Evolutionary conservation across 148 eudicot genomes (phyloP).

Genomic region (Chenopodium formosanum): DNA sequence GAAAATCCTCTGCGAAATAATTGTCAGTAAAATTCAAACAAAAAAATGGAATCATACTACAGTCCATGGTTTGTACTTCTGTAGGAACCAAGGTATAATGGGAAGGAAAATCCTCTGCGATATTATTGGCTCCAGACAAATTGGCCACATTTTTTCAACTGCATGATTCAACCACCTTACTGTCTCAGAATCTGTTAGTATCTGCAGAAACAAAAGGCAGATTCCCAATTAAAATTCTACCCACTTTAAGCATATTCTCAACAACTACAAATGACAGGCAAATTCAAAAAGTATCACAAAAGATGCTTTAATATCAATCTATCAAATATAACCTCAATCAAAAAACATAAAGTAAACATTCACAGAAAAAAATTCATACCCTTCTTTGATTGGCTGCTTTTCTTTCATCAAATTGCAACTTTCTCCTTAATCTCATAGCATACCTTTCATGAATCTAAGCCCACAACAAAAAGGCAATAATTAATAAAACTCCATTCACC

Average conservation of each 20-base stretch:
- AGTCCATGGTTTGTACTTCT: slow-evolving; percentile 97
- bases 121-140: slow-evolving; percentile 83
- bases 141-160: slow-evolving; percentile 80
- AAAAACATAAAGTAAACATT: not conserved
- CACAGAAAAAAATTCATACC: slow-evolving; percentile 36
- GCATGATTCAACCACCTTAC: slow-evolving; percentile 93
- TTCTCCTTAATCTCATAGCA: slow-evolving; percentile 59
- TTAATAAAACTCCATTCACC: not conserved
- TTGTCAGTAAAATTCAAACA: slow-evolving; percentile 16
- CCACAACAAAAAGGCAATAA: not conserved
- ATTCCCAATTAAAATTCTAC: not conserved
- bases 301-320: not conserved
- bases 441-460: slow-evolving; percentile 67
- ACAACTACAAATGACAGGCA: not conserved
- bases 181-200: slow-evolving; percentile 77
- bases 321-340: not conserved
- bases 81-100: slow-evolving; percentile 92
- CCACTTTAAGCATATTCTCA: not conserved
- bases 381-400: slow-evolving; percentile 67
- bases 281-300: not conserved
- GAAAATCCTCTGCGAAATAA: slow-evolving; percentile 82
- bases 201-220: slow-evolving; percentile 39
- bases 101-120: slow-evolving; percentile 88
- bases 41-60: slow-evolving; percentile 52
- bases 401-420: slow-evolving; percentile 65